phyloP scores from a whole-genome alignment of 225 moss, liverwort and hornwort species.

The Anthoceros angustus region DNA sequence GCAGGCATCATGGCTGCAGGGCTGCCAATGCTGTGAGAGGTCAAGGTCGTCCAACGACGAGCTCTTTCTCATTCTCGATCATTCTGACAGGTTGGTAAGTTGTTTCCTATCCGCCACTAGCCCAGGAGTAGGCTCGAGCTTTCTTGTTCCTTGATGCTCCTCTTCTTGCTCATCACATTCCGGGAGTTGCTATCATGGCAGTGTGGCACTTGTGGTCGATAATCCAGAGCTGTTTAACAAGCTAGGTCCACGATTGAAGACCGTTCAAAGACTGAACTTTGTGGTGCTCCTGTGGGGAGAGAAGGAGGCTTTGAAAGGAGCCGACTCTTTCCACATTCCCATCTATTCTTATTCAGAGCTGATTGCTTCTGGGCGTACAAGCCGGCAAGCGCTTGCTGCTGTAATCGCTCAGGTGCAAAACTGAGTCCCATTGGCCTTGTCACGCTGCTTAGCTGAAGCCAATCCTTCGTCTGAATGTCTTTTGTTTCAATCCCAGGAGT shows the following conservation, averaged over 20 bases:
- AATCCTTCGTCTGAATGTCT: constrained; percentile 2
- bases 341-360: constrained; percentile 52
- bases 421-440: constrained; percentile 4
- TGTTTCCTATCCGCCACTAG: neutral
- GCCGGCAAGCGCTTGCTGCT: constrained; percentile 48
- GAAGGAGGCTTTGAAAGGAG: constrained; percentile 22
- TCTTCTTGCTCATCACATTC: too few species aligned
- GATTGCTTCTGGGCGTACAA: constrained; percentile 46
- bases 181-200: constrained; percentile 2
- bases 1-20: constrained; percentile 73
- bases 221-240: constrained; percentile 59
- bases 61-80: constrained; percentile 59
- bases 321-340: constrained; percentile 24
- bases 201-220: constrained; percentile 84
- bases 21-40: constrained; percentile 71
- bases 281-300: constrained; percentile 71
- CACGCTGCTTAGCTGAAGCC: neutral
- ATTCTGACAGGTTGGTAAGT: constrained; percentile 63
- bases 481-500: constrained; percentile 9
- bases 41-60: constrained; percentile 68
- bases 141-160: too few species aligned
- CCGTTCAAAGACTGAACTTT: constrained; percentile 38
- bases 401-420: constrained; percentile 33
- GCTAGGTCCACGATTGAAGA: constrained; percentile 36
- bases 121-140: neutral